phyloP scores from a whole-genome alignment of 2,329 filamentous ascomycete genomes.

The Peltaster fructicola region DNA sequence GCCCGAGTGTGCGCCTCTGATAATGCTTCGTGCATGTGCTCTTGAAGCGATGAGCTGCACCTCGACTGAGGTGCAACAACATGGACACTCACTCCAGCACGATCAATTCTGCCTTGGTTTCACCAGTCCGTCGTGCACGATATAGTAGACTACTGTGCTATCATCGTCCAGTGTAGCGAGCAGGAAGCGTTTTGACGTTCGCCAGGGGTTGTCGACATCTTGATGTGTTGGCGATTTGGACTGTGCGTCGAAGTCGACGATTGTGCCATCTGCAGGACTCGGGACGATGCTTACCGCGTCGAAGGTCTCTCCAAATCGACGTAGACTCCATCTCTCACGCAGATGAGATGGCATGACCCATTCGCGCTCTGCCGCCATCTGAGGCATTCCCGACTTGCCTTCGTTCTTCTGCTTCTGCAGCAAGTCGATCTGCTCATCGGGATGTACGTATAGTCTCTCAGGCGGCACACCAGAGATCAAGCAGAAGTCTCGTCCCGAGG shows the following conservation, averaged over 20 bases:
- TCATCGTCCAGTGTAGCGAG: conserved; percentile 61
- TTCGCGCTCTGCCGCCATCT: conserved; percentile 36
- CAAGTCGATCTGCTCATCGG: conserved; percentile 62
- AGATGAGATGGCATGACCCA: conserved; percentile 63
- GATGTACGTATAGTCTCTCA: conserved; percentile 56
- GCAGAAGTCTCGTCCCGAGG: conserved; percentile 26
- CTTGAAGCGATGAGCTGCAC: conserved; percentile 3
- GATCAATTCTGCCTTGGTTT: conserved; percentile 66
- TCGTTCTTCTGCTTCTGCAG: conserved; percentile 35
- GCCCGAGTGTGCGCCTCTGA: too few relatives aligned
- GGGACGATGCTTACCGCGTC: conserved; percentile 34
- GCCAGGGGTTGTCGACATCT: conserved; percentile 22
- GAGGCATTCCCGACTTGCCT: conserved; percentile 16
- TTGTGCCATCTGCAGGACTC: conserved; percentile 12
- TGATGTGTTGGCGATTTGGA: conserved; percentile 1
- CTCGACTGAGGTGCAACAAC: too few relatives aligned
- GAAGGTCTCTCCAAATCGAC: conserved; percentile 50
- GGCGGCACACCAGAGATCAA: conserved; percentile 59
- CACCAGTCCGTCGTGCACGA: conserved; percentile 72
- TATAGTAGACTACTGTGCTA: conserved; percentile 70
- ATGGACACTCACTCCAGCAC: too few relatives aligned
- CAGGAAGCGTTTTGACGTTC: conserved; percentile 46
- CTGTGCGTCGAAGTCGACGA: neutral
- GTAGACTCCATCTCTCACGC: conserved; percentile 53
- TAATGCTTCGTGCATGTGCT: too few relatives aligned